Evolutionary conservation across 495 filamentous ascomycete genomes (phyloP).

Genomic region (Bryoglossum gracile): DNA sequence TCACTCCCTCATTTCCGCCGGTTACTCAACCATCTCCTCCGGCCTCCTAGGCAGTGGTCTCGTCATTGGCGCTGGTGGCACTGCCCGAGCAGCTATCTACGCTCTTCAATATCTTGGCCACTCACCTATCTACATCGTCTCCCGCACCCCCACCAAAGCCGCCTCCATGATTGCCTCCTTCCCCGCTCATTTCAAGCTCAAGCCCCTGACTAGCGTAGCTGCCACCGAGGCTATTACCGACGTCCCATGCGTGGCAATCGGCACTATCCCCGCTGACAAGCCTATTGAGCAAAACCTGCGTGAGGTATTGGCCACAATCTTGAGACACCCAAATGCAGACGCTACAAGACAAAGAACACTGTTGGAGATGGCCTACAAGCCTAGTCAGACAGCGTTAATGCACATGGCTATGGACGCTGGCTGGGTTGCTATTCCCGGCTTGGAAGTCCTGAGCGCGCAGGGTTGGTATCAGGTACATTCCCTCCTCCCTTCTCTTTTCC

Average conservation of each 20-base stretch:
- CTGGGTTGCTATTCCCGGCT: constrained; percentile 80
- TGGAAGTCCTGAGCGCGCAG: constrained; percentile 88
- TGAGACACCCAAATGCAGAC: constrained; percentile 44
- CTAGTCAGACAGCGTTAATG: constrained; percentile 77
- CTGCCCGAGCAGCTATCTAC: constrained; percentile 85
- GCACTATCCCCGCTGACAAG: constrained; percentile 83
- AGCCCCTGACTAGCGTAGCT: constrained; percentile 46
- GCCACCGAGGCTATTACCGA: constrained; percentile 39
- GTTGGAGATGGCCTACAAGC: constrained; percentile 97
- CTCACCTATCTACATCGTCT: constrained; percentile 78
- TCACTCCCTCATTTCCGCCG: constrained; percentile 58
- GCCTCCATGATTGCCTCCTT: constrained; percentile 62
- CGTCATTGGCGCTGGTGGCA: constrained; percentile 88
- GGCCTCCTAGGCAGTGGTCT: constrained; percentile 42
- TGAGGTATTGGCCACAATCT: constrained; percentile 55
- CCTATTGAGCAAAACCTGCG: constrained; percentile 69
- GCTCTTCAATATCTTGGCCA: constrained; percentile 78
- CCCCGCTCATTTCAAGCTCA: constrained; percentile 67
- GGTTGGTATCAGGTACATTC: constrained; percentile 59
- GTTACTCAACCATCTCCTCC: constrained; percentile 12
- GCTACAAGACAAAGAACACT: constrained; percentile 49
- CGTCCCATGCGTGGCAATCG: constrained; percentile 67
- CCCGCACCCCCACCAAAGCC: constrained; percentile 64
- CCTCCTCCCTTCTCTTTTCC: not conserved
- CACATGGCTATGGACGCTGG: constrained; percentile 68